Percentiles rank a stretch among this genome's conserved stretches.
Conservation (phyloP, 1,284 basidiomycete genomes). For the Psilocybe mexicana region DNA sequence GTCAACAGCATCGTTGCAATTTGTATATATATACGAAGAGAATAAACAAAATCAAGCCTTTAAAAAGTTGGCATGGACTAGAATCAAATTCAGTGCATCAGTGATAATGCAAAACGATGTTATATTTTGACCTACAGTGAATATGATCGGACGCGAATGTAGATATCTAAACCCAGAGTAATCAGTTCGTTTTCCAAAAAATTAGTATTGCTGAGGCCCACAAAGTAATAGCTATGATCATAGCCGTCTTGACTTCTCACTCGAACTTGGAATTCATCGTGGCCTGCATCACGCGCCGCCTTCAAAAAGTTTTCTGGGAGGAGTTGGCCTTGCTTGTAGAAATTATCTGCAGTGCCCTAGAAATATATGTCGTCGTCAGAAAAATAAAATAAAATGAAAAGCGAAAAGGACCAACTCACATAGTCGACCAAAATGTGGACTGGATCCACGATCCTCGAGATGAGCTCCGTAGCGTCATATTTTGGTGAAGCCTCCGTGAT, state of each 20-base stretch:
- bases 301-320: conserved; percentile 87
- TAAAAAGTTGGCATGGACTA: conserved; percentile 78
- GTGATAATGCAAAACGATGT: too few relatives aligned
- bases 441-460: conserved; percentile 64
- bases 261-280: conserved; percentile 75
- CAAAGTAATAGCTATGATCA: conserved; percentile 94
- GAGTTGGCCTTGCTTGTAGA: conserved; percentile 85
- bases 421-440: conserved; percentile 86
- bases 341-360: conserved; percentile 85
- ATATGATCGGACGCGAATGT: conserved; percentile 72
- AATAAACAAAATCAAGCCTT: conserved; percentile 51
- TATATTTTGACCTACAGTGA: conserved; percentile 46
- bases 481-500: conserved; percentile 69
- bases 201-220: conserved; percentile 52
- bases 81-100: neutral
- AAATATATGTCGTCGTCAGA: neutral
- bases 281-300: conserved; percentile 73
- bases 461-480: conserved; percentile 88
- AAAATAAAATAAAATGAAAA: neutral
- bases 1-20: neutral
- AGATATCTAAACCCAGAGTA: conserved; percentile 51
- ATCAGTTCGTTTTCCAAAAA: conserved; percentile 35
- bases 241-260: conserved; percentile 87
- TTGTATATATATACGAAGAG: neutral
- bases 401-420: conserved; percentile 42